Conservation (phyloP, 2,329 filamentous ascomycete species). For the Rutstroemia sp. region DNA sequence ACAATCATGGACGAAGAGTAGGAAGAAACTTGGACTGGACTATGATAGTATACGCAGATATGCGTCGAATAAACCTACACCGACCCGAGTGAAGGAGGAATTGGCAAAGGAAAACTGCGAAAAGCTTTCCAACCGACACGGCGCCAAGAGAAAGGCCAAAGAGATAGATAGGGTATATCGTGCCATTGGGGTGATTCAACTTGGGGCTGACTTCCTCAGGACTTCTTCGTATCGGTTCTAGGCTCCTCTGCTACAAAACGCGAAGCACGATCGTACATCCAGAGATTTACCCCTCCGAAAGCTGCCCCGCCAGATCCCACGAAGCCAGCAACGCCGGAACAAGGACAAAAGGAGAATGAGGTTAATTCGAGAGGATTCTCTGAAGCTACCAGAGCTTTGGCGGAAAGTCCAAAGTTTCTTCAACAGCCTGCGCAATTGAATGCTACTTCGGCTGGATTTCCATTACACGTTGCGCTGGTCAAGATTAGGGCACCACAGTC, state of each 20-base stretch:
- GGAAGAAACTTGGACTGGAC: constrained; percentile 1
- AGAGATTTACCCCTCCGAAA: constrained; percentile 60
- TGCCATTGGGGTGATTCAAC: neutral
- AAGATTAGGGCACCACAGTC: constrained; percentile 71
- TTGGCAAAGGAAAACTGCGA: constrained; percentile 25
- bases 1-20: constrained; percentile 22
- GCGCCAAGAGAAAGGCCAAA: constrained; percentile 40
- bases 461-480: constrained; percentile 72
- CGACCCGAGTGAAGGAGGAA: constrained; percentile 23
- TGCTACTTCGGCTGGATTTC: constrained; percentile 18
- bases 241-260: constrained; percentile 86
- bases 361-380: constrained; percentile 58
- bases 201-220: constrained; percentile 41
- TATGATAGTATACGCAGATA: constrained; percentile 3
- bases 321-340: neutral
- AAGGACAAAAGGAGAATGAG: constrained; percentile 33
- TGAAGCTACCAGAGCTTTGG: constrained; percentile 46
- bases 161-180: constrained; percentile 40
- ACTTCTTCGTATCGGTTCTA: constrained; percentile 80
- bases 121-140: constrained; percentile 25
- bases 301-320: constrained; percentile 18
- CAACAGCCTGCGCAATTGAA: constrained; percentile 36
- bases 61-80: constrained; percentile 10
- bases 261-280: constrained; percentile 85
- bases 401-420: constrained; percentile 52